Evolutionary conservation across 768 basidiomycete genomes (phyloP).

Genomic region (Mycena capillaripes): DNA sequence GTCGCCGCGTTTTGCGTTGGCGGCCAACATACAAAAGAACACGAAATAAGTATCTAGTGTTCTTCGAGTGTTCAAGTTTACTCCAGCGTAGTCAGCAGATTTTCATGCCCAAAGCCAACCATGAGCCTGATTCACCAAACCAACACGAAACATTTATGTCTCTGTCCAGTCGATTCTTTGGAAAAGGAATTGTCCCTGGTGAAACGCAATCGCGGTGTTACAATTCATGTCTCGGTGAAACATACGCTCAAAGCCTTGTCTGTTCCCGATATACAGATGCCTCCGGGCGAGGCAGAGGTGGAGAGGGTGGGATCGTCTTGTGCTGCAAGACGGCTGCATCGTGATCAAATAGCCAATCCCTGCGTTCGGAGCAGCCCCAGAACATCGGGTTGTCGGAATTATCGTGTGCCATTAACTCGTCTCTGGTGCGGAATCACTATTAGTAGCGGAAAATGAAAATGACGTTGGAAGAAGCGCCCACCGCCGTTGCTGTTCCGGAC

Average conservation of each 20-base stretch:
- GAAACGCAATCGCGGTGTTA: too few species aligned
- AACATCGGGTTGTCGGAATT: constrained; percentile 58
- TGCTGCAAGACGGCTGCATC: constrained; percentile 41
- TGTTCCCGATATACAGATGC: constrained; percentile 1
- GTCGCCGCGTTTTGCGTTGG: too few species aligned
- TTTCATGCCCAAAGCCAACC: too few species aligned
- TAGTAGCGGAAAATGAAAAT: background rate
- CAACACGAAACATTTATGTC: too few species aligned
- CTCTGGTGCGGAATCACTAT: constrained; percentile 51
- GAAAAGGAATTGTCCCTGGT: too few species aligned
- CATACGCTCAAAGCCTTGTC: background rate
- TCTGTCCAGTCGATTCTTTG: too few species aligned
- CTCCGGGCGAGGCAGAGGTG: background rate
- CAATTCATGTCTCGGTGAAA: too few species aligned
- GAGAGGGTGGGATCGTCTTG: background rate
- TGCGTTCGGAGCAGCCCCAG: constrained; percentile 66
- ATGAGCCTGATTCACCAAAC: too few species aligned
- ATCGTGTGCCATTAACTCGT: constrained; percentile 55
- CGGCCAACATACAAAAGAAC: too few species aligned
- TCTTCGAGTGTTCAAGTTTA: too few species aligned
- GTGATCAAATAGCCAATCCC: constrained; percentile 58
- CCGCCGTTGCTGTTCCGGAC: constrained; percentile 59
- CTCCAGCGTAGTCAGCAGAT: too few species aligned
- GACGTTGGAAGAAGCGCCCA: background rate
- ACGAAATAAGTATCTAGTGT: too few species aligned